Base-by-base conservation (phyloP, 768 basidiomycete genomes). In the Lentinus tigrinus region DNA sequence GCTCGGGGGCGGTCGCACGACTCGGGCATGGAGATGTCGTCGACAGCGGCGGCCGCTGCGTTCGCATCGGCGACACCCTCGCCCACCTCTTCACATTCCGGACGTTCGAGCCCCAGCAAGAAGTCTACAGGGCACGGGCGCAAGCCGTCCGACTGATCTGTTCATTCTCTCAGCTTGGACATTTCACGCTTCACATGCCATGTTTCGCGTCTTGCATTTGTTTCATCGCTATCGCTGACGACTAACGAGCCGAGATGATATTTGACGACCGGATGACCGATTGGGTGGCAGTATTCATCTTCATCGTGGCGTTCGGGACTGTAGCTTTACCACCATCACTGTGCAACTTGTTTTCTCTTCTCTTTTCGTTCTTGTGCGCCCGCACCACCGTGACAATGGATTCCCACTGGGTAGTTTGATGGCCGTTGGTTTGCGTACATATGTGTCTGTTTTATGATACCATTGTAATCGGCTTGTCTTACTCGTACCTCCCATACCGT, bases 1-100 rank as follows among this genome's bases (percentile, higher is more conserved):
- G 62, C 36, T 23, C 47, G 34, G 38, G 57, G 26, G 31, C 57
- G 5, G 38, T 21, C 54, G 26, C 57, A 56, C 46, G 62, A 59
- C 54, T 52, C 60, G 6, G 51, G 59, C 19, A 21, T 50, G 23
- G 47, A 58, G 40, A 47, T 59, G 21, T 58, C 62, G 39, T 63
- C 62, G 13, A 51, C 57, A 13, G 62, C 57, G 2, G 44, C 58
- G 0, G 57, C 62, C 17, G 57, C 57, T 14, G 58, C 62, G 46
- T 58, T 58, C 31, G 54, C 62, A 40, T 55, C 56, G 21, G 54
- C 57, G 27, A 54, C 62, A 36, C 54, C 58, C 9, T 58, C 62
- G 1, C 61, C 54, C 14, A 54, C 60, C 3, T 40, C 54, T 4
- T 28, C 28, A 4, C 47, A 50, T 9, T 57, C 55, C 26, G 28